Conservation (phyloP, 2,329 filamentous ascomycete species). For the Diaporthe sp. region DNA sequence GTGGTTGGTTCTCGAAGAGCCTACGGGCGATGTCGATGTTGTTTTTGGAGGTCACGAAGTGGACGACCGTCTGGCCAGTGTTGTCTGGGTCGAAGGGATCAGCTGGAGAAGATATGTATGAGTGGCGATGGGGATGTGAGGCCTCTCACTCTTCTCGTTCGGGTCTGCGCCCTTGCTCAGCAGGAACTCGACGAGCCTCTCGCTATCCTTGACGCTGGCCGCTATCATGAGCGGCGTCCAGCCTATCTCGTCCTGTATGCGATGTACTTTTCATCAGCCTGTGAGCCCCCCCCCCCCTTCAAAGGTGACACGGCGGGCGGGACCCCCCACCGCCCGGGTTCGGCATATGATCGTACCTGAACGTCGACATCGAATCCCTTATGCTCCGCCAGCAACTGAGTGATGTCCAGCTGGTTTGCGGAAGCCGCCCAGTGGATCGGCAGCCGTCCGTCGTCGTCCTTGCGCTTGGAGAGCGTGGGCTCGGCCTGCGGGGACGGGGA, state of each 20-base stretch:
- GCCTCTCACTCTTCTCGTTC: slow-evolving; percentile 75
- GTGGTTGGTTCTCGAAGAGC: slow-evolving; percentile 77
- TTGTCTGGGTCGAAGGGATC: slow-evolving; percentile 62
- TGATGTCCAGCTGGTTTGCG: slow-evolving; percentile 82
- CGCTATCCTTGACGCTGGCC: slow-evolving; percentile 79
- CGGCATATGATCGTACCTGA: slow-evolving; percentile 63
- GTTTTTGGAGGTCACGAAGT: slow-evolving; percentile 92
- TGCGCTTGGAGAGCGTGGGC: slow-evolving; percentile 77
- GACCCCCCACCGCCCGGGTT: neutral
- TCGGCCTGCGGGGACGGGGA: slow-evolving; percentile 71
- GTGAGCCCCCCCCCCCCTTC: neutral
- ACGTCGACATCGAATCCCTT: slow-evolving; percentile 87
- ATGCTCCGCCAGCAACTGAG: slow-evolving; percentile 77
- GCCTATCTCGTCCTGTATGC: slow-evolving; percentile 76
- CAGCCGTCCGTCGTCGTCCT: slow-evolving; percentile 89
- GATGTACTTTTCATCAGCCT: slow-evolving; percentile 4
- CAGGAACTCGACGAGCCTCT: slow-evolving; percentile 76
- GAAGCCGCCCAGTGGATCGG: slow-evolving; percentile 96
- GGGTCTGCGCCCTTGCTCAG: slow-evolving; percentile 79
- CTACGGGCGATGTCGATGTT: slow-evolving; percentile 85
- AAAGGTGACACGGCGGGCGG: neutral
- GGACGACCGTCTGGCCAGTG: slow-evolving; percentile 84
- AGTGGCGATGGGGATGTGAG: neutral
- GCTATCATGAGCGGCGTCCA: slow-evolving; percentile 92
- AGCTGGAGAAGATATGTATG: slow-evolving; percentile 27